phyloP scores from a whole-genome alignment of 2,329 filamentous ascomycete species.

The Botrytis hyacinthi region DNA sequence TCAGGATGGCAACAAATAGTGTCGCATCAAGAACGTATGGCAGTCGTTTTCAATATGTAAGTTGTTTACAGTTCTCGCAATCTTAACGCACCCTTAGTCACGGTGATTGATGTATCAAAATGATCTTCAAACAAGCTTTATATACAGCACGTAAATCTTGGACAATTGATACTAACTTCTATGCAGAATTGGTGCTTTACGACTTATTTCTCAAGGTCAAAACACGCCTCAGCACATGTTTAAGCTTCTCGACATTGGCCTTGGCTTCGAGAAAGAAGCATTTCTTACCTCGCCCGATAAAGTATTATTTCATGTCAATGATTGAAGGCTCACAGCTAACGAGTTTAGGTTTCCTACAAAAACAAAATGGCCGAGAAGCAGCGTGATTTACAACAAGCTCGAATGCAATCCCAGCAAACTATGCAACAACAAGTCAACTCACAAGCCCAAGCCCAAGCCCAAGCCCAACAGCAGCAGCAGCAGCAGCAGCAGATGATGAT shows the following conservation, averaged over 20 bases:
- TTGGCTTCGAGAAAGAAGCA: conserved; percentile 37
- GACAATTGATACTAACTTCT: conserved; percentile 12
- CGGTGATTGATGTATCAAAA: background rate
- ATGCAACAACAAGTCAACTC: conserved; percentile 47
- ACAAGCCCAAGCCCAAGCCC: conserved; percentile 42
- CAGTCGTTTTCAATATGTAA: conserved; percentile 34
- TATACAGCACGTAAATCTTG: background rate
- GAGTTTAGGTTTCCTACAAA: conserved; percentile 33
- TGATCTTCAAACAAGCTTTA: background rate
- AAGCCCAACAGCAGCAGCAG: conserved; percentile 36
- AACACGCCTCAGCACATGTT: conserved; percentile 25
- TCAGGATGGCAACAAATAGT: conserved; percentile 35
- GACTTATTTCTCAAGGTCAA: conserved; percentile 33
- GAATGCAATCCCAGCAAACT: conserved; percentile 33
- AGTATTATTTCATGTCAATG: conserved; percentile 25
- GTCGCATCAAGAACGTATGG: conserved; percentile 34
- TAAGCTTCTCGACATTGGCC: conserved; percentile 35
- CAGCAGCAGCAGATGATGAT: conserved; percentile 52
- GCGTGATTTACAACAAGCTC: conserved; percentile 33
- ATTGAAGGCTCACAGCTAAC: conserved; percentile 24
- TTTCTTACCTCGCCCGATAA: conserved; percentile 35
- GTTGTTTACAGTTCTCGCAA: conserved; percentile 14
- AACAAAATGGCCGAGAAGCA: conserved; percentile 33
- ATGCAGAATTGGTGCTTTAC: conserved; percentile 35
- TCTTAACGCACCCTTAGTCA: background rate